These are phyloP conservation scores for Dryadomyces quercivorus DNA, from an alignment of 2,329 filamentous ascomycete genomes.

Conservation along the genomic window DNA sequence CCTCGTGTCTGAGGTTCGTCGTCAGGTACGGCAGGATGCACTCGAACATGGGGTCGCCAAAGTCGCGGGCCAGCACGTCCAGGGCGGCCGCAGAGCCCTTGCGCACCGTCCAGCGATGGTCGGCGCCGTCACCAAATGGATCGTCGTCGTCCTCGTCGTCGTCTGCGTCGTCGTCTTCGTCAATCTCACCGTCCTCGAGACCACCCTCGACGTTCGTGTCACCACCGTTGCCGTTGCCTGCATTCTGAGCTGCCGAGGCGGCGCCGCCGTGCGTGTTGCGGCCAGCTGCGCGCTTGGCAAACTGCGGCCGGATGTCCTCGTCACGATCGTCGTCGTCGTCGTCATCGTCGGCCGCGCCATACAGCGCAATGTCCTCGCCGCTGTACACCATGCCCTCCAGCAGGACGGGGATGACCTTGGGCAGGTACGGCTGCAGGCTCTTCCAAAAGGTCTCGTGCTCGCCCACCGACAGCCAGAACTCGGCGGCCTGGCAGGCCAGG, in stretches of 20 bases:
- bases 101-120: constrained; percentile 87
- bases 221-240: constrained; percentile 24
- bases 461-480: constrained; percentile 92
- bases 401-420: constrained; percentile 79
- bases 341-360: constrained; percentile 77
- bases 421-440: constrained; percentile 63
- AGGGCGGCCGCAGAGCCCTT: constrained; percentile 95
- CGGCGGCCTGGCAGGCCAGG: constrained; percentile 83
- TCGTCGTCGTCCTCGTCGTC: constrained; percentile 81
- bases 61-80: constrained; percentile 87
- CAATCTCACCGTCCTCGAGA: constrained; percentile 56
- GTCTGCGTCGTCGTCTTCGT: constrained; percentile 65
- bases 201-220: constrained; percentile 47
- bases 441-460: constrained; percentile 74
- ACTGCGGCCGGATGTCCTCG: constrained; percentile 85
- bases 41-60: constrained; percentile 77
- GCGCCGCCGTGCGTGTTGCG: constrained; percentile 38
- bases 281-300: constrained; percentile 58
- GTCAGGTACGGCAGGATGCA: constrained; percentile 87
- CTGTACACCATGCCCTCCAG: constrained; percentile 94
- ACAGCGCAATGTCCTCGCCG: constrained; percentile 77
- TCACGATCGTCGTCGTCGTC: constrained; percentile 82
- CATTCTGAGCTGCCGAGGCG: constrained; percentile 41
- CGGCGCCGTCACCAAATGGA: constrained; percentile 70
- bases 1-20: constrained; percentile 72